Conservation (phyloP, 78 protist genomes). For the Speleostelium caveatum region DNA sequence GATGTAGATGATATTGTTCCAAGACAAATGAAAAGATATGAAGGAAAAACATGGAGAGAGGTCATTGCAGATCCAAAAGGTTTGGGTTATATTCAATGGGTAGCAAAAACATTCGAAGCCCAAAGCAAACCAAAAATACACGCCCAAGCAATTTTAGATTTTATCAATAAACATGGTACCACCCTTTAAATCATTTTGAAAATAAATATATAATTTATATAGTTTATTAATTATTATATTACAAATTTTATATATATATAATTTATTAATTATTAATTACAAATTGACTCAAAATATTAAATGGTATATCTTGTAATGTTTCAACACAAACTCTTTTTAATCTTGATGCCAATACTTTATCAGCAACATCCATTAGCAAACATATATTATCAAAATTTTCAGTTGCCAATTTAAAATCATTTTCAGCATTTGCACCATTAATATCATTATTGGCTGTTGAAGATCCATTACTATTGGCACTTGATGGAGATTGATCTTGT, state of each 20-base stretch:
- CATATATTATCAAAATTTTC: conserved; percentile 67
- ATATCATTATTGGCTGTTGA: neutral
- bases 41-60: conserved; percentile 81
- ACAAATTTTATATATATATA: no score
- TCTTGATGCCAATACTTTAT: conserved; percentile 46
- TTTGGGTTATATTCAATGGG: conserved; percentile 53
- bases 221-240: no score
- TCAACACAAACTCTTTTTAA: conserved; percentile 76
- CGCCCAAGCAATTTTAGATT: conserved; percentile 47
- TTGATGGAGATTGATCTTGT: neutral
- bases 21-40: conserved; percentile 54
- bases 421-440: no score
- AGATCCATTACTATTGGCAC: neutral
- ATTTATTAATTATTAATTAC: no score
- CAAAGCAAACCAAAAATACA: neutral
- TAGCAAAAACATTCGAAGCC: neutral
- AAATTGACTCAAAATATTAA: neutral
- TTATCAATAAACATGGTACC: conserved; percentile 18
- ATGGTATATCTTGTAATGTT: neutral
- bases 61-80: conserved; percentile 71
- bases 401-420: neutral
- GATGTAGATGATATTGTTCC: conserved; percentile 62
- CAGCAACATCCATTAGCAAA: conserved; percentile 59
- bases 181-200: no score
- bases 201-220: no score